Percentiles rank a stretch among this genome's conserved stretches.
These are phyloP conservation scores for Sclerotinia borealis DNA, from an alignment of 2,329 filamentous ascomycete genomes.

Conservation along the genomic window DNA sequence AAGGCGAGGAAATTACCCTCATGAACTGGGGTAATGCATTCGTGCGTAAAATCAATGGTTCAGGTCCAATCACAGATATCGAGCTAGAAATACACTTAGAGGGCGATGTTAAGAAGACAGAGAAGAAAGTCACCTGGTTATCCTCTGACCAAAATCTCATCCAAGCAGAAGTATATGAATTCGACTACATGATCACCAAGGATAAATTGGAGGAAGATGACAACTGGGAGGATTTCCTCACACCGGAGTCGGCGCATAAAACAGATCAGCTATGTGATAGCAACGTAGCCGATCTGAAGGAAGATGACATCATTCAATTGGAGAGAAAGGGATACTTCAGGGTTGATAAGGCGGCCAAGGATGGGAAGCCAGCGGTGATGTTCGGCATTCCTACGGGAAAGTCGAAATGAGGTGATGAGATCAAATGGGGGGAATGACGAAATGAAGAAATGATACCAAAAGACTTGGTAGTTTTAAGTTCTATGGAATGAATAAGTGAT, in stretches of 20 bases:
- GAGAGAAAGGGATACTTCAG: conserved; percentile 91
- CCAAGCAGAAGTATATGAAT: conserved; percentile 82
- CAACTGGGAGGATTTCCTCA: conserved; percentile 76
- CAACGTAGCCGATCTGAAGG: conserved; percentile 72
- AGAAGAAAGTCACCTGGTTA: conserved; percentile 96
- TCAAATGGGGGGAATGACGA: background rate
- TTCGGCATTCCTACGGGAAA: conserved; percentile 68
- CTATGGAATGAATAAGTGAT: background rate
- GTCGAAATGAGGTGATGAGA: conserved; percentile 25
- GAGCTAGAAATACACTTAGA: conserved; percentile 83
- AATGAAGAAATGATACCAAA: background rate
- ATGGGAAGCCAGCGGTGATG: conserved; percentile 55
- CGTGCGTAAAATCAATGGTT: conserved; percentile 59
- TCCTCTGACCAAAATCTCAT: conserved; percentile 72
- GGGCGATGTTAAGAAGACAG: conserved; percentile 89
- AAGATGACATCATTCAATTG: conserved; percentile 89
- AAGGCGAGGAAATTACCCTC: conserved; percentile 86
- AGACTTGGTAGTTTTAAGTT: background rate
- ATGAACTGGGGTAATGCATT: conserved; percentile 96
- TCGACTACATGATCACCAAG: conserved; percentile 92
- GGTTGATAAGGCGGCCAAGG: conserved; percentile 60
- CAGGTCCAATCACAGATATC: conserved; percentile 58
- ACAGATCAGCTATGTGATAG: conserved; percentile 73
- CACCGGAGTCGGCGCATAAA: conserved; percentile 63
- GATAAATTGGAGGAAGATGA: conserved; percentile 90